Conservation (phyloP, 257 asterid genomes). For the Jacaranda copaia region DNA sequence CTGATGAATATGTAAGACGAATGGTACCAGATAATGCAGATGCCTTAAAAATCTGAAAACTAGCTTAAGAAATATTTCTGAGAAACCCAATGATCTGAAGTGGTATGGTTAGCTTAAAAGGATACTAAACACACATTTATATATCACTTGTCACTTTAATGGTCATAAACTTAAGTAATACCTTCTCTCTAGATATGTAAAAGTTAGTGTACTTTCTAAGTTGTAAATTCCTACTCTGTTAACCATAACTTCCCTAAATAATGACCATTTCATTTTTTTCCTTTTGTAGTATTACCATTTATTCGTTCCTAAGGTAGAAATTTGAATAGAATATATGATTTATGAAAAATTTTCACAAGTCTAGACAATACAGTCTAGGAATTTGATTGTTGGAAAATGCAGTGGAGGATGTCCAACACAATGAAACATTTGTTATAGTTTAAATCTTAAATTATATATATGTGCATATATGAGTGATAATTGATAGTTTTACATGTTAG, state of each 20-base stretch:
- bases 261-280: not conserved
- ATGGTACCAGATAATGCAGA: conserved; percentile 1
- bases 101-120: too few relatives aligned
- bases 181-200: not conserved
- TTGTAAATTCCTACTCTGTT: not conserved
- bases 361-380: not conserved
- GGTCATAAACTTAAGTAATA: too few relatives aligned
- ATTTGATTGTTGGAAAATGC: not conserved
- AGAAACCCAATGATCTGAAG: too few relatives aligned
- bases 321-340: not conserved
- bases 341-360: not conserved
- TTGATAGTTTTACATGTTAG: not conserved
- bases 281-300: not conserved
- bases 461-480: not conserved
- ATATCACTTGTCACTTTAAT: too few relatives aligned
- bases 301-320: too few relatives aligned
- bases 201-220: not conserved
- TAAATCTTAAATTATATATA: not conserved
- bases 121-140: too few relatives aligned
- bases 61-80: conserved; percentile 18
- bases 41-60: not conserved
- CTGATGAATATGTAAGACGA: conserved; percentile 2
- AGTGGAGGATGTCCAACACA: not conserved
- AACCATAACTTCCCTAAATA: not conserved
- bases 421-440: not conserved